Conservation (phyloP, 2,329 filamentous ascomycete species). For the Ascochyta clinopodiicola region DNA sequence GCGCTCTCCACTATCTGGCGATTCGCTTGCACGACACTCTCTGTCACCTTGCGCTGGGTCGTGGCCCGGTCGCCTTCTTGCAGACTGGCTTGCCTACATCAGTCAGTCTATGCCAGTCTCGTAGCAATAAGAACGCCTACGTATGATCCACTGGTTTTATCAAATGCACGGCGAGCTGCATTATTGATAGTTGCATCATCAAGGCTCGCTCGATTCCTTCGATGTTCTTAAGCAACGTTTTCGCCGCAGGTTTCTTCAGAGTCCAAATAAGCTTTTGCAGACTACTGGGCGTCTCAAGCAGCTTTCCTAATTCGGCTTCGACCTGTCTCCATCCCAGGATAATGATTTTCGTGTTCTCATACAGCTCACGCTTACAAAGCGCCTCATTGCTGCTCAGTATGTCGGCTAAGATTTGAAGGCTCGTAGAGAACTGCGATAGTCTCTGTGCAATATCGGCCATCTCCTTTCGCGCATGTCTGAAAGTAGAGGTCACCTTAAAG, state of each 20-base stretch:
- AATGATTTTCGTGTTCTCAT: neutral
- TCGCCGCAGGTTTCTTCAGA: neutral
- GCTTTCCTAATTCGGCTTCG: neutral
- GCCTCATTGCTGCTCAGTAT: neutral
- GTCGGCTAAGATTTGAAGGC: neutral
- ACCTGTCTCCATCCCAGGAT: neutral
- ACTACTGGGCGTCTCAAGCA: neutral
- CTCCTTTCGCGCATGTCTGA: neutral
- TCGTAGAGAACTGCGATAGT: neutral
- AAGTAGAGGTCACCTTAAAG: neutral
- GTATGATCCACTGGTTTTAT: neutral
- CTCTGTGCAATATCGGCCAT: neutral
- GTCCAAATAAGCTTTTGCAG: neutral
- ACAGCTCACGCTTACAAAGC: neutral
- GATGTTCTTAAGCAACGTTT: neutral
- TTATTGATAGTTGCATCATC: neutral
- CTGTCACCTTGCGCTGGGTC: neutral
- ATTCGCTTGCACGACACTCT: constrained; percentile 1
- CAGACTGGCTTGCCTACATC: neutral
- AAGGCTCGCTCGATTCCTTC: neutral
- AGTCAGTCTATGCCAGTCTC: neutral
- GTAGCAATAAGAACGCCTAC: neutral
- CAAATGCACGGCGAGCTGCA: neutral
- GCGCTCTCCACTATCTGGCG: neutral
- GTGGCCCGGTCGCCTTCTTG: neutral